These are phyloP conservation scores for Nakazawaea peltata DNA, from an alignment of 805 yeast genomes.

Conservation along the genomic window DNA sequence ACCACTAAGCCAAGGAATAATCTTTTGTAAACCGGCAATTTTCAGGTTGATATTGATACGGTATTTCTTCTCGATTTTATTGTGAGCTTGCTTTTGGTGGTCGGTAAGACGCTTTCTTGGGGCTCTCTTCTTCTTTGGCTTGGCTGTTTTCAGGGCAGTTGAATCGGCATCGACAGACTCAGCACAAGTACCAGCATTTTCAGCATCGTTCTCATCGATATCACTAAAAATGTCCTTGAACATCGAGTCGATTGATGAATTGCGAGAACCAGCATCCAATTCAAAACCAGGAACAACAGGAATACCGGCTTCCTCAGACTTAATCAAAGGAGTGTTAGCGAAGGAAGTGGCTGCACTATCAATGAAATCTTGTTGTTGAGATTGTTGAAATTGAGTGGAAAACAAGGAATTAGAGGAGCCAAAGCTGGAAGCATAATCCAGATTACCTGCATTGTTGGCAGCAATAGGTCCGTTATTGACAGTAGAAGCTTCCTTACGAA, in stretches of 20 bases:
- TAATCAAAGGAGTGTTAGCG: constrained; percentile 9
- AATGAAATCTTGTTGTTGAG: too few species aligned
- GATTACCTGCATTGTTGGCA: too few species aligned
- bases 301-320: constrained; percentile 2
- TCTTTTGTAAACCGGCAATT: constrained; percentile 56
- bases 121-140: constrained; percentile 35
- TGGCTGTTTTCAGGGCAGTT: constrained; percentile 6
- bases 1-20: constrained; percentile 60
- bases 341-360: constrained; percentile 5
- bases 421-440: neutral
- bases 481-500: neutral
- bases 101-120: constrained; percentile 48
- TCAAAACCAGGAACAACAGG: neutral
- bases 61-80: constrained; percentile 64
- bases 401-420: neutral
- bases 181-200: neutral
- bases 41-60: constrained; percentile 66
- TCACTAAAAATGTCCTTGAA: constrained; percentile 9
- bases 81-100: constrained; percentile 64
- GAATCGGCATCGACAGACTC: neutral
- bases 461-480: neutral
- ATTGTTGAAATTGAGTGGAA: neutral
- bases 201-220: constrained; percentile 2
- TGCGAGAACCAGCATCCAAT: constrained; percentile 2
- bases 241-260: constrained; percentile 10